These are phyloP conservation scores for Vitis hybrid DNA, from an alignment of 177 flowering plant species.

Conservation along the genomic window DNA sequence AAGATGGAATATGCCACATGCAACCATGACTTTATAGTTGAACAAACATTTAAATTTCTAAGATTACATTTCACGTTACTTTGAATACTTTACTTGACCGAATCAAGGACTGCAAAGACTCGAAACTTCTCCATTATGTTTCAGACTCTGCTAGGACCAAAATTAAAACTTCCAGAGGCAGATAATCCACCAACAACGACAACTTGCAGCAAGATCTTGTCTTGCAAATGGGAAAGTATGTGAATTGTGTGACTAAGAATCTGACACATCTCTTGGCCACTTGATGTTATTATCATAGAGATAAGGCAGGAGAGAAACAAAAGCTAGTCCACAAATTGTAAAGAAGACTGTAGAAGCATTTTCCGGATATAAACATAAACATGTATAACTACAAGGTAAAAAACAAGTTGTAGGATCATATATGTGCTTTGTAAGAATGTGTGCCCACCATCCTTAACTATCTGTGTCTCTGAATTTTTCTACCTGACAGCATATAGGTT, in stretches of 20 bases:
- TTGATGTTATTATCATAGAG: neutral
- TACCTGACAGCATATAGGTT: conserved; percentile 7
- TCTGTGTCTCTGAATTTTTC: neutral
- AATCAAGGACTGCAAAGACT: no score
- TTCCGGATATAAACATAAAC: neutral
- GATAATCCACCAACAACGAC: no score
- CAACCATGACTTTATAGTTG: no score
- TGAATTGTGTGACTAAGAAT: conserved; percentile 10
- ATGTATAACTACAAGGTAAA: neutral
- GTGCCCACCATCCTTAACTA: neutral
- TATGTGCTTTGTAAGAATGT: neutral
- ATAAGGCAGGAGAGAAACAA: conserved; percentile 16
- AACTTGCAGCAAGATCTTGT: no score
- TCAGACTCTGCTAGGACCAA: no score
- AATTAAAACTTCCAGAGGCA: no score
- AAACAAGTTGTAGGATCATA: neutral
- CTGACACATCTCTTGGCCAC: conserved; percentile 8
- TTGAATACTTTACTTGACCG: no score
- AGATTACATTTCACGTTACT: no score
- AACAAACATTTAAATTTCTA: no score
- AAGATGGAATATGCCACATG: no score
- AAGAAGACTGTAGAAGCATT: conserved; percentile 3
- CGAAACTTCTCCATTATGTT: no score
- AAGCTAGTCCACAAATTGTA: conserved; percentile 27
- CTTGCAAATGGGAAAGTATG: neutral